phyloP scores from a whole-genome alignment of 495 filamentous ascomycete genomes.

The Penicillium paxilli region DNA sequence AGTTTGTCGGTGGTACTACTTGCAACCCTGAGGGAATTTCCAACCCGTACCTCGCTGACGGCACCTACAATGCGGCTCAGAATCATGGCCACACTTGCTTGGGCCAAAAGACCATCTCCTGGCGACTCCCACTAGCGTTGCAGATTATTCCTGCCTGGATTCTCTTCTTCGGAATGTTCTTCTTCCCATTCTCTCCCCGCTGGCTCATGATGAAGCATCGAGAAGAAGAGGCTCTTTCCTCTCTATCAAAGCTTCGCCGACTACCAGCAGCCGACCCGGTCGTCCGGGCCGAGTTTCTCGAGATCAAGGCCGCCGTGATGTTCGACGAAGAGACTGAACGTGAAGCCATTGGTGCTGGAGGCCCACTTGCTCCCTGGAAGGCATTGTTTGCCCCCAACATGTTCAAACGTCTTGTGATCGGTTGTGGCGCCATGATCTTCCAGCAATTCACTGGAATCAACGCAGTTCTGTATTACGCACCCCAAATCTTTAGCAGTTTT shows the following conservation, averaged over 20 bases:
- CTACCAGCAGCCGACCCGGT: conserved; percentile 59
- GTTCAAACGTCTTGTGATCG: conserved; percentile 55
- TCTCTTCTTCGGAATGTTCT: conserved; percentile 71
- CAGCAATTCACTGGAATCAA: conserved; percentile 67
- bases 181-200: conserved; percentile 72
- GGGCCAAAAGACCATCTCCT: conserved; percentile 41
- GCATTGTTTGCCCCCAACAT: conserved; percentile 51
- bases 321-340: conserved; percentile 61
- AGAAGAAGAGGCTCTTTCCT: conserved; percentile 69
- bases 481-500: conserved; percentile 29
- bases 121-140: conserved; percentile 45
- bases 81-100: conserved; percentile 39
- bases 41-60: conserved; percentile 27
- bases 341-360: conserved; percentile 52
- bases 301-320: conserved; percentile 58
- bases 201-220: conserved; percentile 77
- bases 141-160: conserved; percentile 60
- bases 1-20: conserved; percentile 55
- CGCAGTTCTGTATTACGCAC: conserved; percentile 62
- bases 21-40: neutral
- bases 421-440: conserved; percentile 43
- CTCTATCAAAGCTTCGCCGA: conserved; percentile 67
- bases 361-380: conserved; percentile 58
- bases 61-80: conserved; percentile 27
- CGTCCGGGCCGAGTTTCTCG: conserved; percentile 65